Evolutionary conservation across 768 basidiomycete species (phyloP).

Genomic region (Clavulina sp.): DNA sequence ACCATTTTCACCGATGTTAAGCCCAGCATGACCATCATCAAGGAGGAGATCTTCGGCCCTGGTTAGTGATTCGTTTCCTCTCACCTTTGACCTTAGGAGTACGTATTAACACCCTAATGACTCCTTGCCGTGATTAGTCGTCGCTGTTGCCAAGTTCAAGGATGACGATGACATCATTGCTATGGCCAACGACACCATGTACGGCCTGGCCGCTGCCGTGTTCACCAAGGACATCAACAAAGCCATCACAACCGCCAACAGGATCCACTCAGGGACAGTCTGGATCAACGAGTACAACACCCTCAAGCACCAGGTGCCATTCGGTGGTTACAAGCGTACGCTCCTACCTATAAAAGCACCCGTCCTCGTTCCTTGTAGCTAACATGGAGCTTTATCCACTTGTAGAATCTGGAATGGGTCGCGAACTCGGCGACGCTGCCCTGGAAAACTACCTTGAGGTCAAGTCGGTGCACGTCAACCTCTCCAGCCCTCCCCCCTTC

Average conservation of each 20-base stretch:
- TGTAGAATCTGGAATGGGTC: slow-evolving; percentile 48
- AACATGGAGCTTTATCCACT: neutral
- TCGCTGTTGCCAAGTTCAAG: slow-evolving; percentile 56
- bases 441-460: slow-evolving; percentile 45
- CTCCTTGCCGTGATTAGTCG: slow-evolving; percentile 8
- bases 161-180: slow-evolving; percentile 28
- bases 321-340: slow-evolving; percentile 62
- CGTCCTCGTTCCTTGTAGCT: neutral
- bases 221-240: slow-evolving; percentile 42
- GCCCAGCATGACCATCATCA: slow-evolving; percentile 56
- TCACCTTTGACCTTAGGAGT: slow-evolving; percentile 32
- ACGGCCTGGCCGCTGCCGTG: slow-evolving; percentile 77
- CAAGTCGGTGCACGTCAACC: slow-evolving; percentile 53
- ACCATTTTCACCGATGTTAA: slow-evolving; percentile 50
- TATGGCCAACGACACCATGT: slow-evolving; percentile 66
- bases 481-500: slow-evolving; percentile 13
- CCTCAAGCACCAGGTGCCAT: slow-evolving; percentile 43
- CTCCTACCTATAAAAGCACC: neutral
- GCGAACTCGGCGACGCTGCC: slow-evolving; percentile 68
- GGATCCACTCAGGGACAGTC: slow-evolving; percentile 25
- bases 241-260: slow-evolving; percentile 21
- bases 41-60: slow-evolving; percentile 66
- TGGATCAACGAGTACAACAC: slow-evolving; percentile 16
- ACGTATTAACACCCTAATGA: slow-evolving; percentile 47
- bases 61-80: slow-evolving; percentile 13